Evolutionary conservation across 352 stramenopile genomes (phyloP).

Genomic region (Pythium angustatum): DNA sequence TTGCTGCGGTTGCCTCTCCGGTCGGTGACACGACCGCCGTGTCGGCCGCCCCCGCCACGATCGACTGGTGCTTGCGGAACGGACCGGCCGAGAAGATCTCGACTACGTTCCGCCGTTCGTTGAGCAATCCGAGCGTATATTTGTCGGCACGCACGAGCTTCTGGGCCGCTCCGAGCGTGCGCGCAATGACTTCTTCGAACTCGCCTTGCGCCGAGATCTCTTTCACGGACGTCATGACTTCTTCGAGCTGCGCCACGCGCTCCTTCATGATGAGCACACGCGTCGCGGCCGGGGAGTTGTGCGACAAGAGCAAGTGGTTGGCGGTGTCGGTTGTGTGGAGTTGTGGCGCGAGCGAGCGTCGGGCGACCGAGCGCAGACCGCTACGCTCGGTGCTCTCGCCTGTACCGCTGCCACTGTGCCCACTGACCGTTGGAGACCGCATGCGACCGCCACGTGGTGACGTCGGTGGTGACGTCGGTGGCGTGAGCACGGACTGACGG

Average conservation of each 20-base stretch:
- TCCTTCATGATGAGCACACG: conserved; percentile 41
- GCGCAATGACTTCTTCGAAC: conserved; percentile 56
- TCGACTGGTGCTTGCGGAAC: conserved; percentile 7
- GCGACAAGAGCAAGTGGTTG: conserved; percentile 18
- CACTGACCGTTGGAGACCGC: not conserved
- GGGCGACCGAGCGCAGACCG: no score
- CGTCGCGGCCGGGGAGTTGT: conserved; percentile 3
- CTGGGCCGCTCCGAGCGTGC: conserved; percentile 47
- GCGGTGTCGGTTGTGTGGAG: not conserved
- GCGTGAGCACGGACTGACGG: conserved; percentile 36
- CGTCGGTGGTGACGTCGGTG: not conserved
- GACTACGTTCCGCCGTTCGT: conserved; percentile 59
- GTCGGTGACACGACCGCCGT: not conserved
- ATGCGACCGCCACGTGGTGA: not conserved
- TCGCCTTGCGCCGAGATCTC: conserved; percentile 62
- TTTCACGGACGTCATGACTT: conserved; percentile 54
- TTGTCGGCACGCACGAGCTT: conserved; percentile 65
- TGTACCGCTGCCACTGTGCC: no score
- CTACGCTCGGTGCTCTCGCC: no score
- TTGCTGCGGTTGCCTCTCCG: no score
- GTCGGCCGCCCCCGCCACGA: not conserved
- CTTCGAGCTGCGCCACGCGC: conserved; percentile 56
- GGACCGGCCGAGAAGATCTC: conserved; percentile 48
- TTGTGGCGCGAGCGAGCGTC: no score
- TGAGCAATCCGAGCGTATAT: conserved; percentile 62